Percentiles rank a stretch among this genome's conserved stretches.
Conservation (phyloP, 495 filamentous ascomycete species). For the Chaetomium cochliodes region DNA sequence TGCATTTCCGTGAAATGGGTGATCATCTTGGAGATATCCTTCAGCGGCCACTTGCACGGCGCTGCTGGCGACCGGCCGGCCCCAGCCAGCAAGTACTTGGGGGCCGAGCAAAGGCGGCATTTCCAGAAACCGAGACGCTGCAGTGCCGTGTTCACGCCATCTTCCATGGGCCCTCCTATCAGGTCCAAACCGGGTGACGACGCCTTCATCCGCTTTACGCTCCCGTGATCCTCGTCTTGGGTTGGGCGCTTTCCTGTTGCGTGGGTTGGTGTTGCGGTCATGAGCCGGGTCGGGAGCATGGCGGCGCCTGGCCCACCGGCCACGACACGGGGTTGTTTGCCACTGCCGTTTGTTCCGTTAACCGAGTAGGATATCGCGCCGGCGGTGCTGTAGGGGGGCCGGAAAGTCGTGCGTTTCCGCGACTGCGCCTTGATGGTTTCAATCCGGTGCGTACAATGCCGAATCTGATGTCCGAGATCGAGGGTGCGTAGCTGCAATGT, state of each 20-base stretch:
- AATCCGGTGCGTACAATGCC: slow-evolving; percentile 42
- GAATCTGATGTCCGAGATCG: slow-evolving; percentile 46
- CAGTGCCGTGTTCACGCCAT: slow-evolving; percentile 24
- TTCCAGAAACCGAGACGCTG: slow-evolving; percentile 49
- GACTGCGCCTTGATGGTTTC: slow-evolving; percentile 33
- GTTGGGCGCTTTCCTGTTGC: slow-evolving; percentile 6
- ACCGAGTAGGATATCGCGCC: not conserved
- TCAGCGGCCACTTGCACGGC: slow-evolving; percentile 49
- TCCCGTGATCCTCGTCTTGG: not conserved
- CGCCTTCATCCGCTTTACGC: slow-evolving; percentile 17
- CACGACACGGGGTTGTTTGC: not conserved
- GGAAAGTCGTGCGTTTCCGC: slow-evolving; percentile 15
- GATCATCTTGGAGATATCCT: slow-evolving; percentile 49
- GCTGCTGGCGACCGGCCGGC: slow-evolving; percentile 41
- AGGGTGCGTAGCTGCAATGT: slow-evolving; percentile 43
- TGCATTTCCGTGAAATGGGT: slow-evolving; percentile 49
- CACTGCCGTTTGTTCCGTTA: slow-evolving; percentile 8
- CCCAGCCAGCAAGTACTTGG: slow-evolving; percentile 43
- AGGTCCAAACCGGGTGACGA: slow-evolving; percentile 9
- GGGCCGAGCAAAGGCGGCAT: slow-evolving; percentile 44
- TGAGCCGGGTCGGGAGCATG: not conserved
- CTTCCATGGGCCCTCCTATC: slow-evolving; percentile 8
- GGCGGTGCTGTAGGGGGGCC: not conserved
- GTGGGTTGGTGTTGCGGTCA: not conserved
- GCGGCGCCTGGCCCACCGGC: not conserved